Base-by-base conservation (phyloP, 2,329 filamentous ascomycete species). In the Ascochyta lentis region DNA sequence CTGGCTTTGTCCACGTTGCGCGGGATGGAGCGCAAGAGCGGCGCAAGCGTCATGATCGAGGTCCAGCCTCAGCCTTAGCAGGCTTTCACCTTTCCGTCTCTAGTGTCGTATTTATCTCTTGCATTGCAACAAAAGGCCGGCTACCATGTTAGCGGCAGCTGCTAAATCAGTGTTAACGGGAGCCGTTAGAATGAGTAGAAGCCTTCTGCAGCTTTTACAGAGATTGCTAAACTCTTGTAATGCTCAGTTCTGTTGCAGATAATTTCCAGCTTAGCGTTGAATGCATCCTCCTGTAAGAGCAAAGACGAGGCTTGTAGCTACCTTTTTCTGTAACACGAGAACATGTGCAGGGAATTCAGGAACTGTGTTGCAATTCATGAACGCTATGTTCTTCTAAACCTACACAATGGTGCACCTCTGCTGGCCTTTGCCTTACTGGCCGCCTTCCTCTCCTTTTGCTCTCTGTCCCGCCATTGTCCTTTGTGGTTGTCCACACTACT, bases 401-500 rank as follows among this genome's bases (percentile, higher is more conserved):
- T 47, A 48, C 35, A 48, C 27, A 31, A 38, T 24, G 19, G 13
- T 56, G 23, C 27, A 31, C 47, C 33, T 42, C 48, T 31, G 34
- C 42, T 39, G 22, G 3, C 31, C 42, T 26, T 31, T 7, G 23
- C 12, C 33, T 16, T 22, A 29, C 40, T 33, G 22, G 6, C 45
- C 24, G 19, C 46, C 37, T 34, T 35, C 4, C 7, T 24, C 19
- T 19, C 27, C 35, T 45, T 38, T 37, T 10, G 34, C 39, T 19
- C 27, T 35, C 24, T 31, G 16, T 24, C 13, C 15, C 24, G 15
- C 1, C 16, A 6, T 31, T 16, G 8, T 23, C 29, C 22, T 38
- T 23, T 40, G 47, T 61, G 57, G 54, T 62, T 54, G 56, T 58
- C 58, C 56, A 60, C 53, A 56, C 56, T 57, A 54, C 38, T 42